Percentiles rank a stretch among this genome's conserved stretches.
Evolutionary conservation across 2,329 filamentous ascomycete genomes (phyloP).

Genomic region (Daldinia sp.): DNA sequence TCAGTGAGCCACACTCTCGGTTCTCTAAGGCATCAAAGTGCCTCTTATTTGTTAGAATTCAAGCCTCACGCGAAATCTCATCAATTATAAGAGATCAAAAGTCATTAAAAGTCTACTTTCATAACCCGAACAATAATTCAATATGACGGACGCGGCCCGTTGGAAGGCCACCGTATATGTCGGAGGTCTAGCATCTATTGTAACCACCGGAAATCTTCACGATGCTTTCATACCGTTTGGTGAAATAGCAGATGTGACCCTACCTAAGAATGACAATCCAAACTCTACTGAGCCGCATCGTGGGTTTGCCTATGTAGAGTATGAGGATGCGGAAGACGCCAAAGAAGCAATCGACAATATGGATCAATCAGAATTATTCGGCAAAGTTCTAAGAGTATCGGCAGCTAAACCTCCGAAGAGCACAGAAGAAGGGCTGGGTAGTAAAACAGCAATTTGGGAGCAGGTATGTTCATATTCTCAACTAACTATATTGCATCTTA

Average conservation of each 20-base stretch:
- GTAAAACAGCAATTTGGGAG: constrained; percentile 95
- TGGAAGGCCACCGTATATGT: constrained; percentile 95
- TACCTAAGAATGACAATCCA: constrained; percentile 88
- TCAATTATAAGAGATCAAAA: constrained; percentile 22
- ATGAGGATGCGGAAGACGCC: constrained; percentile 85
- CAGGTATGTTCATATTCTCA: constrained; percentile 71
- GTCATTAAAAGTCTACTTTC: neutral
- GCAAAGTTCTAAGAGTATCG: constrained; percentile 90
- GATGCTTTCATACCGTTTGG: constrained; percentile 97
- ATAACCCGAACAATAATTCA: neutral
- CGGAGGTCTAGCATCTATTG: constrained; percentile 84
- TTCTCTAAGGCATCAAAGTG: constrained; percentile 15
- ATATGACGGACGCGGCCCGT: constrained; percentile 84
- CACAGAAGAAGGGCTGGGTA: constrained; percentile 86
- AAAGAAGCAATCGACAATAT: constrained; percentile 98
- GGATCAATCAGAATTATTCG: constrained; percentile 96
- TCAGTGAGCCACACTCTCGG: constrained; percentile 25
- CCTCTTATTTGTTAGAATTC: constrained; percentile 20
- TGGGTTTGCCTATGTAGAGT: constrained; percentile 97
- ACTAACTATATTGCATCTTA: constrained; percentile 6
- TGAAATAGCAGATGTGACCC: constrained; percentile 89
- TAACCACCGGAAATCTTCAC: constrained; percentile 80
- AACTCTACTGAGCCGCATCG: constrained; percentile 84
- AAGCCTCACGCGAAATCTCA: constrained; percentile 20
- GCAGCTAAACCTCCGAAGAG: constrained; percentile 93